phyloP scores from a whole-genome alignment of 129 eudicot genomes.

The Smallanthus sonchifolius region DNA sequence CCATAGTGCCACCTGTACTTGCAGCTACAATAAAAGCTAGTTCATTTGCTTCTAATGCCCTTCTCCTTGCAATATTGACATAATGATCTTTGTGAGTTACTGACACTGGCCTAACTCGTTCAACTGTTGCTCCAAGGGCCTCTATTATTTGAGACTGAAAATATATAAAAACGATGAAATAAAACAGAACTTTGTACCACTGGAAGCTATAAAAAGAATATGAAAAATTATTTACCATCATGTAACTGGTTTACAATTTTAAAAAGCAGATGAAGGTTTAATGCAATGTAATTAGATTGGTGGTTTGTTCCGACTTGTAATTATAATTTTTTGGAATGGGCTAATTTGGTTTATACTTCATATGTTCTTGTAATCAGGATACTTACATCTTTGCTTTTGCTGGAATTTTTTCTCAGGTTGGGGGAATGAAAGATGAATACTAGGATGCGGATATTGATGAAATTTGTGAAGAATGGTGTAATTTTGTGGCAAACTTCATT shows the following conservation, averaged over 20 bases:
- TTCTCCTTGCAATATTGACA: constrained; percentile 43
- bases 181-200: not conserved
- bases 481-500: no score
- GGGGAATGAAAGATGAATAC: no score
- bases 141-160: constrained; percentile 86
- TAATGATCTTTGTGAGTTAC: constrained; percentile 53
- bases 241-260: not conserved
- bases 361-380: no score
- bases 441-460: no score
- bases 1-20: no score
- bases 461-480: no score
- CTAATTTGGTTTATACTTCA: not conserved
- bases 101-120: constrained; percentile 97
- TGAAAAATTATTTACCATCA: not conserved
- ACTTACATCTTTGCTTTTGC: no score
- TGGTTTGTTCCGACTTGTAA: not conserved
- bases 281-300: not conserved
- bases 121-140: constrained; percentile 97
- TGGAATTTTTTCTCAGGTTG: no score
- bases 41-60: constrained; percentile 83
- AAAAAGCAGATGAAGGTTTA: not conserved
- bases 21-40: no score
- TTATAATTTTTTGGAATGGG: not conserved
- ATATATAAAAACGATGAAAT: not conserved
- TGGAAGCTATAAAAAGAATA: not conserved